Evolutionary conservation across 257 asterid species (phyloP).

Genomic region (Prunella vulgaris): DNA sequence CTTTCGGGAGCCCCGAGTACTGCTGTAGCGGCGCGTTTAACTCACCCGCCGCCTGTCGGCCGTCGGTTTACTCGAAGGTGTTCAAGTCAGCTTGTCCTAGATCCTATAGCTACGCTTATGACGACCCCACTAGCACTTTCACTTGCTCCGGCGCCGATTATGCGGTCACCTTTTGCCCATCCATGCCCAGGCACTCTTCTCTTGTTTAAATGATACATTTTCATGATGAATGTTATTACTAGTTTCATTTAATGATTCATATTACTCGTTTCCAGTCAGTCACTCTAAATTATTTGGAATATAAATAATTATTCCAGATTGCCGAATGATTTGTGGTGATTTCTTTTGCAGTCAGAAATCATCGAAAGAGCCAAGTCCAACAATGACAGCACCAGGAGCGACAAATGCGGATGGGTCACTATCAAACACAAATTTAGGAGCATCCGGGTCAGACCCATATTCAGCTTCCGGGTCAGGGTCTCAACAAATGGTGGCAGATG

Average conservation of each 20-base stretch:
- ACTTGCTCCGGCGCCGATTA: slow-evolving; percentile 90
- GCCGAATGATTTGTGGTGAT: no score
- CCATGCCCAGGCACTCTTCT: slow-evolving; percentile 53
- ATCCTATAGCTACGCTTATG: slow-evolving; percentile 92
- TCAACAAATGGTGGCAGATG: slow-evolving; percentile 49
- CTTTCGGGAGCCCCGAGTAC: slow-evolving; percentile 73
- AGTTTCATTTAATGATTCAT: no score
- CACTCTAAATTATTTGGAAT: no score
- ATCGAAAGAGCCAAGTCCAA: slow-evolving; percentile 58
- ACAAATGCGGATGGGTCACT: slow-evolving; percentile 34
- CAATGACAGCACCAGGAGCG: slow-evolving; percentile 40
- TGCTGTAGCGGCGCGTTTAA: slow-evolving; percentile 89
- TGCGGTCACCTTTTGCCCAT: slow-evolving; percentile 80
- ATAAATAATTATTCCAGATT: no score
- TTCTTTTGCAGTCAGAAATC: slow-evolving; percentile 69
- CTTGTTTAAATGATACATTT: neutral
- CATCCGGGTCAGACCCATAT: slow-evolving; percentile 28
- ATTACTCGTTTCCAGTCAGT: no score
- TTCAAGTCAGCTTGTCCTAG: slow-evolving; percentile 81
- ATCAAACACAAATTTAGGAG: slow-evolving; percentile 27
- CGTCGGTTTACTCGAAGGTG: slow-evolving; percentile 79
- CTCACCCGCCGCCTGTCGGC: slow-evolving; percentile 76
- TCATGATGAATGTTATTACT: no score
- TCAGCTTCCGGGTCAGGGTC: slow-evolving; percentile 48
- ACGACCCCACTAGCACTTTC: slow-evolving; percentile 93